Percentiles rank a stretch among this genome's conserved stretches.
Conservation (phyloP, 2,329 filamentous ascomycete genomes). For the Zasmidium citrigriseum region DNA sequence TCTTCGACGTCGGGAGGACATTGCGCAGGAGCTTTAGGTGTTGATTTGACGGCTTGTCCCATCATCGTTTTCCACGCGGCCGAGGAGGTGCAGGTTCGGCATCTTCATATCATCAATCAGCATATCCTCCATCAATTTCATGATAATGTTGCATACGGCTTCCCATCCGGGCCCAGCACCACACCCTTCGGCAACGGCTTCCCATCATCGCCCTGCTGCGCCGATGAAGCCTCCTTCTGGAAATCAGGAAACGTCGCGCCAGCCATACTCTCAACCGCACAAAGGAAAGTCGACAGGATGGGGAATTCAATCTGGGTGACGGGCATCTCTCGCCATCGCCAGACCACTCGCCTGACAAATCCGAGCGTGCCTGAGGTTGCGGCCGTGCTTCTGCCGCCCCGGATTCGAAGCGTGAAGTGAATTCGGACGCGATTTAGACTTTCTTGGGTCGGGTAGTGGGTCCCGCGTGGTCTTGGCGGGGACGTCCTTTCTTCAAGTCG, state of each 20-base stretch:
- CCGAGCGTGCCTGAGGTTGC: constrained; percentile 14
- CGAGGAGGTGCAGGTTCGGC: constrained; percentile 68
- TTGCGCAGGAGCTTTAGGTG: constrained; percentile 52
- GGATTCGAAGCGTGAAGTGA: not conserved
- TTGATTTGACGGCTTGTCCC: constrained; percentile 14
- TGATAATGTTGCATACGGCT: constrained; percentile 64
- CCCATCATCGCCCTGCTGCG: constrained; percentile 28
- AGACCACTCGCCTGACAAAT: constrained; percentile 30
- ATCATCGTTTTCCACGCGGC: constrained; percentile 60
- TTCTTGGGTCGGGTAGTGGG: not conserved
- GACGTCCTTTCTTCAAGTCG: not conserved
- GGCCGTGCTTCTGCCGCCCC: not conserved
- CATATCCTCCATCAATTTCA: not conserved
- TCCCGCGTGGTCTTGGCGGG: not conserved
- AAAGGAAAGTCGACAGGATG: constrained; percentile 41
- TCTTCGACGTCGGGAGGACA: constrained; percentile 89
- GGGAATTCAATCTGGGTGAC: constrained; percentile 38
- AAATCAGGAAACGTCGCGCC: constrained; percentile 34
- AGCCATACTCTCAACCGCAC: constrained; percentile 38
- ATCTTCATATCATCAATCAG: constrained; percentile 50
- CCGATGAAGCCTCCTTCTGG: constrained; percentile 36
- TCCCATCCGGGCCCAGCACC: constrained; percentile 76
- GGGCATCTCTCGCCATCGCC: constrained; percentile 33
- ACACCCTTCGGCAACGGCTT: constrained; percentile 68
- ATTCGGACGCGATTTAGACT: not conserved